These are phyloP conservation scores for Mentha longifolia DNA, from an alignment of 257 asterid species.

Conservation along the genomic window DNA sequence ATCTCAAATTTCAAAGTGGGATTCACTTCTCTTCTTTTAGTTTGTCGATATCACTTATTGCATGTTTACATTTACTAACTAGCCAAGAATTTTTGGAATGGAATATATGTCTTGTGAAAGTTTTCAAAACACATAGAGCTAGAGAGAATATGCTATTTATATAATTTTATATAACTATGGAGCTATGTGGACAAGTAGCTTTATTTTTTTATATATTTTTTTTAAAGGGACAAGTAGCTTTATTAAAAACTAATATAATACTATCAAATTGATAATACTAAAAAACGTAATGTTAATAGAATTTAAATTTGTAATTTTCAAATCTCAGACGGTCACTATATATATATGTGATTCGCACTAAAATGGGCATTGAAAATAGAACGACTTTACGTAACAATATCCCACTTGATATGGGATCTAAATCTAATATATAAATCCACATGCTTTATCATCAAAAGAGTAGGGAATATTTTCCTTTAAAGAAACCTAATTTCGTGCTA, in stretches of 20 bases:
- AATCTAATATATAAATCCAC: not conserved
- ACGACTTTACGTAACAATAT: not conserved
- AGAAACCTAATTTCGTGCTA: slow-evolving; percentile 23
- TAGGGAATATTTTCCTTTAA: slow-evolving; percentile 26
- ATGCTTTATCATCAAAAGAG: slow-evolving; percentile 11
- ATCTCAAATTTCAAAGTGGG: slow-evolving; percentile 23
- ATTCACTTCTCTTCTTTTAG: slow-evolving; percentile 14
- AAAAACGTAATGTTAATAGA: too few species aligned
- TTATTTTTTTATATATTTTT: too few species aligned
- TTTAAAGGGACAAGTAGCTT: too few species aligned
- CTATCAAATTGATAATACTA: too few species aligned
- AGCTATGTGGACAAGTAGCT: not conserved
- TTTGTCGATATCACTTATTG: not conserved
- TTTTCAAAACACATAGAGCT: not conserved
- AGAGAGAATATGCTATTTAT: too few species aligned
- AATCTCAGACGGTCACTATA: too few species aligned
- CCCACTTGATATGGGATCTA: slow-evolving; percentile 9
- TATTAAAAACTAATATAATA: too few species aligned
- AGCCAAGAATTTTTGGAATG: slow-evolving; percentile 26
- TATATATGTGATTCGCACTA: too few species aligned
- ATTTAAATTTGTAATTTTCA: too few species aligned
- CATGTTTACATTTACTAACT: not conserved
- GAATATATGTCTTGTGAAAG: slow-evolving; percentile 16
- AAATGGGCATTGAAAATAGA: not conserved
- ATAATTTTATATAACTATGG: not conserved